Base-by-base conservation (phyloP, 2,329 filamentous ascomycete species). In the Penicillium thymicola region DNA sequence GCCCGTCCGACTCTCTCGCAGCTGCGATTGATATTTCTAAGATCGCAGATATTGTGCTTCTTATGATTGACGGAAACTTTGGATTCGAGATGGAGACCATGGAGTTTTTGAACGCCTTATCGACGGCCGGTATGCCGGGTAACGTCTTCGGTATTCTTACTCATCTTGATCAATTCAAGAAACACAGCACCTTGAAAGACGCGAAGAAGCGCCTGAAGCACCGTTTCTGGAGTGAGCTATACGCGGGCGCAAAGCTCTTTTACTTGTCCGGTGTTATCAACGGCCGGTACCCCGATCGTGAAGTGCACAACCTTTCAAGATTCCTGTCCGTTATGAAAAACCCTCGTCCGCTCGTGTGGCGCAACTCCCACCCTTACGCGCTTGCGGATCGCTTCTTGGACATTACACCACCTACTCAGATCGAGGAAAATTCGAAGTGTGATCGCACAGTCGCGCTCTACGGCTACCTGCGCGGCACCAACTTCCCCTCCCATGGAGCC, bases 31-130 rank as follows among this genome's bases (percentile, higher is more conserved):
- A 99, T 75, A 84, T 97, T 55, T 90, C 94, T 58, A 99, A 99
- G 76, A 90, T 99, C 42, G 94, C 95, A 18, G 94, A 99, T 73
- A 97, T 99, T 67, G 90, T 97, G 6, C 82, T 99, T 48, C 83
- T 99, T 55, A 94, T 99, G 90, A 99, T 99, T 66, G 94, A 99
- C 71, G 95, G 94, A 54, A 97, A 97, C 76, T 99, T 89, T 69
- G 95, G 94, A 14, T 99, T 99, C 71, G 94, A 99, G 77, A 99
- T 99, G 94, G 94, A 99, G 81, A 99, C 94, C 0, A 99, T 99
- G 94, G 94, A 99, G 76, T 99, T 99, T 60, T 79, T 99, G 70
- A 97, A 97, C 67, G 87, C 97, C 18, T 80, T 99, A 49, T 89
- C 90, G n/a, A 86, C 91, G 2, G 96, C 90, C 30, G 94, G 94